Evolutionary conservation across 768 basidiomycete species (phyloP), one percentile per base, ranked within the genome.

Genomic region (Paxillus involutus): DNA sequence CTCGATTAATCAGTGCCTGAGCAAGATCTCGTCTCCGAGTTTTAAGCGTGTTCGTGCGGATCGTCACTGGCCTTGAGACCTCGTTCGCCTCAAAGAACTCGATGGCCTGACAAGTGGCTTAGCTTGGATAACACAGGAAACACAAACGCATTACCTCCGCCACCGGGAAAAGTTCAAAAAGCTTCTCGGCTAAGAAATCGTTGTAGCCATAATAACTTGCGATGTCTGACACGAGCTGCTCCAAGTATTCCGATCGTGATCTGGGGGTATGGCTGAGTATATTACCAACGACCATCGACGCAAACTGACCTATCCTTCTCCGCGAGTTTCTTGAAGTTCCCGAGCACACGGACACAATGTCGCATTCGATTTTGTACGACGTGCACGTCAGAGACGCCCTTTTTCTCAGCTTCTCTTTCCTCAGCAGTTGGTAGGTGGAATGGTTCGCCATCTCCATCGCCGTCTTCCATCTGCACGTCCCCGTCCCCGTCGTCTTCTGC

Each of bases 61-160:
- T 98, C 10, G 97, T 98, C 26, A 99, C 95, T 6, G 97, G 97
- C 59, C 97, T 85, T 14, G 94, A 83, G 6, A 94, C 83, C 67
- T 99, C 97, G 68, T 98, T 98, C 11, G 97, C 89, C 71, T 98
- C 97, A 65, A 98, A 98, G 73, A 98, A 99, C 65, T 96, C 95
- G 53, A 98, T 88, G 1, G 96, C 95, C 94, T 97, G 46, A 3
- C n/a, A 26, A 53, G 32, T 4, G 11, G 19, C 21, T 55, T 26
- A 32, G 4, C 3, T 56, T 24, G 54, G 43, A 46, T 49, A 58
- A 49, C 50, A 21, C n/a, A 45, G 26, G 35, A 49, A 59, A 36
- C 32, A 48, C 30, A 48, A 21, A 40, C 32, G 4, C 61, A 79
- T 53, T 58, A 92, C 95, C 84, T 99, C 97, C 36, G 86, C 83